Evolutionary conservation across 257 asterid genomes (phyloP), one percentile per base, ranked within the genome.

Genomic region (Forsythia suspensa): DNA sequence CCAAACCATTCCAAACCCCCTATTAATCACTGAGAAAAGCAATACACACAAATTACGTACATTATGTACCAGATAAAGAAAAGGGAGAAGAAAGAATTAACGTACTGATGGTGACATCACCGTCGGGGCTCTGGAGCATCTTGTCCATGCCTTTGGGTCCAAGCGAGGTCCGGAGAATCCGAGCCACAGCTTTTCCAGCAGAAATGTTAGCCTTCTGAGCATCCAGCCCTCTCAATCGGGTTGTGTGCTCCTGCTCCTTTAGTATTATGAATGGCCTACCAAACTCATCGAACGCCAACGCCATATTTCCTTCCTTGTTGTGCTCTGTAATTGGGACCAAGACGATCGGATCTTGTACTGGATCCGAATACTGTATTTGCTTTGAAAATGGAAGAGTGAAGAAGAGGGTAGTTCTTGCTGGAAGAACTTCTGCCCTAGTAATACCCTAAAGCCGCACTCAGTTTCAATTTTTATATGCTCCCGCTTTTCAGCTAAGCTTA

Each of bases 141-240:
- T 95, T 95, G 80, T 95, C 99, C 99, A 95, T 93, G 88, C 99
- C 99, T 81, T 93, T 95, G 34, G 99, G 98, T 3, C 99, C 99
- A 6, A 95, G 85, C 0, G 99, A 95, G 43, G 97, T 88, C 3
- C 97, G 94, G 36, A 95, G 96, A 69, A 95, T 95, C 79, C 99
- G 90, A 78, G 97, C 95, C 78, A 95, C 94, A 40, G 99, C 98
- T 82, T 91, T 93, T 0, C 97, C 98, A 77, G 97, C 90, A 37
- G 97, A 76, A 81, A 95, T 90, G 90, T 95, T 95, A 34, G 98
- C 85, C 84, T 91, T 95, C 86, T 95, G 99, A 74, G 99, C 99
- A 81, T 95, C 98, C 85, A 93, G 91, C 72, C 99, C 99, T 34
- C 98, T 92, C 80, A 95, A 76, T 69, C 99, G 85, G 37, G 88